Base-by-base conservation (phyloP, 2,329 filamentous ascomycete genomes). In the Sporothrix pallida region DNA sequence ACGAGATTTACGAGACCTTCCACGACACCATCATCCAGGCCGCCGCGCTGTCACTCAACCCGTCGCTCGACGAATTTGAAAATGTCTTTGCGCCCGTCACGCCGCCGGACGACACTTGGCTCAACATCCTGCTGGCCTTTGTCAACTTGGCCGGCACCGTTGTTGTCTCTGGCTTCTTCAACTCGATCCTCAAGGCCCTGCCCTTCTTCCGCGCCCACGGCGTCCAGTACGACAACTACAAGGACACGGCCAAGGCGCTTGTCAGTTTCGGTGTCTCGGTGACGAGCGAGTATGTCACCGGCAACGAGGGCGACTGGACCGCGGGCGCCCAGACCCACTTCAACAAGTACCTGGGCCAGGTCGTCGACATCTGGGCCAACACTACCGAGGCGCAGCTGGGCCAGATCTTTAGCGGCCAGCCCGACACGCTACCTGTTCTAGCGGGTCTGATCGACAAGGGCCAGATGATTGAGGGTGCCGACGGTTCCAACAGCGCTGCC, bases 261-360 rank as follows among this genome's bases (percentile, higher is more conserved):
- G 71, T 52, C 42, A 60, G 37, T 31, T 73, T 67, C 17, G 48
- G 17, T 37, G 52, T 42, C 3, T 17, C 13, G 65, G 8, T 76
- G 1, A 62, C 42, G 0, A 8, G 26, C 42, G 12, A 20, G 20
- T 63, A 42, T 7, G 56, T 60, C 23, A 79, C 78, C 60, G 52
- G 72, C 68, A 80, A 80, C 75, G 78, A 81, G 63, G 15, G 54
- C 20, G 78, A 74, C 3, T 82, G 80, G 81, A 79, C 75, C 6
- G 68, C 75, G 15, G 50, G 75, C 42, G 44, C 74, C 0, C 79
- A 82, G 71, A 67, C 75, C 44, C 71, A 71, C 52, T 81, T 81
- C 71, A 77, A 76, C 56, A 70, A 72, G 73, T 81, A 79, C 72
- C 74, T 81, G 74, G 78, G 77, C 70, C 73, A 79, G 46, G 76